These are phyloP conservation scores for Amanita subjunquillea DNA, from an alignment of 768 basidiomycete species.

Conservation along the genomic window DNA sequence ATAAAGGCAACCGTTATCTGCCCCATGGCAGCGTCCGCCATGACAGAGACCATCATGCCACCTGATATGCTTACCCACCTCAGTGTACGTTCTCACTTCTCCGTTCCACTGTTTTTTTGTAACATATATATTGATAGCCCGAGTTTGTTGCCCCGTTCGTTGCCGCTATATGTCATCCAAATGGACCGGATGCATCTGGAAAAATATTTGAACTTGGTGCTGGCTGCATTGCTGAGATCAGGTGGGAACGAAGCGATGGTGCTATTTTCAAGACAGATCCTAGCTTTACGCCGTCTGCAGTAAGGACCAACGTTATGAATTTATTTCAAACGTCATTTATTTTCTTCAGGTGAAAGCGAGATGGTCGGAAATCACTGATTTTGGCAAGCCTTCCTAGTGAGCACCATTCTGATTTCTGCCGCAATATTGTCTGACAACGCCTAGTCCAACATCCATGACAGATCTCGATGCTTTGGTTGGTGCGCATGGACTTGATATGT, in stretches of 20 bases:
- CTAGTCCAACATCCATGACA: conserved; percentile 52
- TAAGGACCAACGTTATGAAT: conserved; percentile 15
- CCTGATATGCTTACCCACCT: conserved; percentile 88
- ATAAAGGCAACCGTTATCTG: conserved; percentile 85
- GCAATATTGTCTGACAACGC: neutral
- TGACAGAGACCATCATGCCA: conserved; percentile 95
- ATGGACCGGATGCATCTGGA: conserved; percentile 70
- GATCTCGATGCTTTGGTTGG: conserved; percentile 54
- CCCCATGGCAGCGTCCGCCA: conserved; percentile 89
- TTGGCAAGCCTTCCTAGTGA: conserved; percentile 59
- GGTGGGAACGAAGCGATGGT: conserved; percentile 90
- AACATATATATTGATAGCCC: conserved; percentile 38
- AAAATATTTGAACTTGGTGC: conserved; percentile 90
- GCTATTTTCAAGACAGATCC: conserved; percentile 82
- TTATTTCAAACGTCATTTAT: neutral
- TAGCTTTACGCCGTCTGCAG: conserved; percentile 91
- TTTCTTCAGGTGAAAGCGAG: conserved; percentile 59
- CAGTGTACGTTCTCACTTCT: conserved; percentile 33
- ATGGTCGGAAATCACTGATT: conserved; percentile 79
- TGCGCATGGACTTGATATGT: neutral
- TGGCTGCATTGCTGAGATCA: conserved; percentile 82
- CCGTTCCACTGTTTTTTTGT: neutral
- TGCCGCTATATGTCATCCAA: conserved; percentile 75
- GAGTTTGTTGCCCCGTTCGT: conserved; percentile 92
- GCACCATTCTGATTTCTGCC: conserved; percentile 15